Evolutionary conservation across 2,329 filamentous ascomycete genomes (phyloP), one percentile per base, ranked within the genome.

Genomic region (Hypomyces rosellus): DNA sequence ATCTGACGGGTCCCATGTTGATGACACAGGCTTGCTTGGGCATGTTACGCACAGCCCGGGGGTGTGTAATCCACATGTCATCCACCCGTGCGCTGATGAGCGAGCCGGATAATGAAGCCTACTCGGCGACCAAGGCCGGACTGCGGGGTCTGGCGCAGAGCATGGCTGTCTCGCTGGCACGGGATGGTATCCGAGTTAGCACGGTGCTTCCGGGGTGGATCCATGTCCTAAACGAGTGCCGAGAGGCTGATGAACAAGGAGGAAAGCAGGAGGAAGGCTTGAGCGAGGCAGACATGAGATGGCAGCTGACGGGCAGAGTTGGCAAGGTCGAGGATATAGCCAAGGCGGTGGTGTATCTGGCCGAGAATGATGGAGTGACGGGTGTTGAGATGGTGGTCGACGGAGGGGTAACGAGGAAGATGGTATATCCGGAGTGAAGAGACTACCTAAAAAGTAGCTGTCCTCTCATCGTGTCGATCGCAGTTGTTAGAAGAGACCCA

Each of bases 141-240:
- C 58, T 79, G 20, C 59, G 78, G 8, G 75, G 75, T 0, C 57
- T 79, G 25, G 73, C 71, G 45, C 74, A 76, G 55, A 69, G 69
- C 9, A 69, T 77, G 70, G 69, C 72, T 11, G 67, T 74, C 7
- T 73, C 69, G 37, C 60, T 77, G 13, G 64, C 69, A 45, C 59
- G 63, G 3, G 66, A 70, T 41, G 66, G 68, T 11, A 69, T 78
- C 22, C 64, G 73, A 4, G 72, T 75, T 22, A 78, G 76, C 53
- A 68, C 73, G 0, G 71, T 78, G 14, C 57, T 76, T 34, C 75
- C 74, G 0, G 75, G 75, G 0, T 78, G 75, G 76, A 75, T 79
- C 43, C 68, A 77, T 55, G 75, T 77, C 7, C 63, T 58, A 43
- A 65, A 75, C 42, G 61, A 64, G 52, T 59, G 57, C 49, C 57